Base-by-base conservation (phyloP, 1,284 basidiomycete species). In the Stygiomarasmius scandens region DNA sequence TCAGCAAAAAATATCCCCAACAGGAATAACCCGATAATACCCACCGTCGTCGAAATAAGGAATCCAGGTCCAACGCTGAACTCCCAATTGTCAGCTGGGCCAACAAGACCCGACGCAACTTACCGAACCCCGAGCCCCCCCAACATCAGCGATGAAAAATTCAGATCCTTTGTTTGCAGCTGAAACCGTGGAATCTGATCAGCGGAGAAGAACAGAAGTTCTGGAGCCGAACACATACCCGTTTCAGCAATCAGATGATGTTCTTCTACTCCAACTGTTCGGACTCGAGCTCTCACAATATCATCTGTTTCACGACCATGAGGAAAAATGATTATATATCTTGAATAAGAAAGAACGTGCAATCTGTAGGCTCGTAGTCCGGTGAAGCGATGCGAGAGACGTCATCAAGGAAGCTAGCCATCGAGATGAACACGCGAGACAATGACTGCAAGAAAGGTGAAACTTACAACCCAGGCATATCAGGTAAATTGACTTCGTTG, bases 71-170 rank as follows among this genome's bases (percentile, higher is more conserved):
- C 81, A 77, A 16, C 85, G 79, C 82, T 83, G 63, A 2, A 27
- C 46, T 23, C n/a, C 23, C 22, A 43, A 38, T 22, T n/a, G 12
- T 50, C 9, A 14, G 11, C 23, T n/a, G n/a, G n/a, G n/a, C n/a
- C n/a, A n/a, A n/a, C n/a, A n/a, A n/a, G n/a, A n/a, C n/a, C n/a
- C n/a, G n/a, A n/a, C n/a, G n/a, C n/a, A n/a, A 61, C 72, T 58
- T 59, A 84, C 83, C 66, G 79, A 78, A 58, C 74, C 79, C 54
- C 83, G 76, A 46, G 79, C 80, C 27, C 87, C 87, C 48, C 87
- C 85, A 1, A 90, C 87, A 55, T 90, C 87, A 47, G 84, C 86
- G 55, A 89, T 84, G 60, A 81, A 85, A 68, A 86, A 85, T 54
- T 88, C 86, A 1, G 78, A 74, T 10, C 78, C 82, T 36, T 52